These are phyloP conservation scores for Fulvia fulva DNA, from an alignment of 2,329 filamentous ascomycete species.

Conservation along the genomic window DNA sequence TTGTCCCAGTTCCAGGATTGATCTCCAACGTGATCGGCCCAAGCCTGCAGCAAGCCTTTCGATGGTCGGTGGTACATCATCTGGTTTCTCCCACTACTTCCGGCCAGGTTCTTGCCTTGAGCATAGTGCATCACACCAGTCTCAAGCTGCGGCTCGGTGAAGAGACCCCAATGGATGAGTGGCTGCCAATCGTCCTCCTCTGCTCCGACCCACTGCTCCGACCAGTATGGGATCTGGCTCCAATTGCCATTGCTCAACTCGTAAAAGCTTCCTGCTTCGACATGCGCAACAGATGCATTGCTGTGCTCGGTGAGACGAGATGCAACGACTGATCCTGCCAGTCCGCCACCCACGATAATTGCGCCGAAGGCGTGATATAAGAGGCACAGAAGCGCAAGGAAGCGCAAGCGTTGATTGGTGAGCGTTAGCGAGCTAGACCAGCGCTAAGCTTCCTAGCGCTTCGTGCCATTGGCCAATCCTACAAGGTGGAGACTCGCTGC, in stretches of 20 bases:
- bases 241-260: slow-evolving; percentile 30
- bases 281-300: slow-evolving; percentile 24
- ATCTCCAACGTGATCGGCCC: slow-evolving; percentile 56
- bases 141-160: slow-evolving; percentile 27
- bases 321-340: slow-evolving; percentile 27
- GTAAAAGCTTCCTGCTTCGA: slow-evolving; percentile 33
- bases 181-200: slow-evolving; percentile 18
- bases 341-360: slow-evolving; percentile 27
- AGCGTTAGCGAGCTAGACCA: no score
- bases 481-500: no score
- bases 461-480: no score
- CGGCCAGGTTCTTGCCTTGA: slow-evolving; percentile 29
- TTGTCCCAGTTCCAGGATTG: slow-evolving; percentile 53
- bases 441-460: no score
- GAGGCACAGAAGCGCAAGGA: no score
- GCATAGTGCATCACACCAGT: slow-evolving; percentile 24
- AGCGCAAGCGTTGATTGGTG: no score
- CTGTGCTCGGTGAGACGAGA: slow-evolving; percentile 23
- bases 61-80: slow-evolving; percentile 31
- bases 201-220: slow-evolving; percentile 13
- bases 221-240: slow-evolving; percentile 28
- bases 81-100: slow-evolving; percentile 26
- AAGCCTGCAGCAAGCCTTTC: slow-evolving; percentile 30
- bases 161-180: slow-evolving; percentile 30
- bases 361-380: no score